These are phyloP conservation scores for Glonium stellatum DNA, from an alignment of 495 filamentous ascomycete genomes.

Conservation along the genomic window DNA sequence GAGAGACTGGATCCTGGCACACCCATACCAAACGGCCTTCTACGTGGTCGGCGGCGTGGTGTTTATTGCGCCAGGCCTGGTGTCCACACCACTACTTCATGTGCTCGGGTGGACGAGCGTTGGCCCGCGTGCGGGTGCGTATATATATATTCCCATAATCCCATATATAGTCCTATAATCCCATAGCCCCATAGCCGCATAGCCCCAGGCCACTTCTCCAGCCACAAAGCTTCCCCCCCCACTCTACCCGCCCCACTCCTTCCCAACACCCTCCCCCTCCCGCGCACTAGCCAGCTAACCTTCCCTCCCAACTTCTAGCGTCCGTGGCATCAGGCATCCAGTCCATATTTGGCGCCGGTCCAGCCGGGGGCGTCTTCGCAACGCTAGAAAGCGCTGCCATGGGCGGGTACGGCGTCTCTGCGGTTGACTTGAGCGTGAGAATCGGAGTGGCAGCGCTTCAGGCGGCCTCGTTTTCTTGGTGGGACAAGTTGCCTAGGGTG, in stretches of 20 bases:
- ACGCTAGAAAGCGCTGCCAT: background rate
- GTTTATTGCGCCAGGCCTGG: conserved; percentile 8
- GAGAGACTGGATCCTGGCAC: conserved; percentile 7
- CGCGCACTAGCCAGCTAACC: background rate
- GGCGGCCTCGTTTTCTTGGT: no score
- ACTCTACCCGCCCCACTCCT: no score
- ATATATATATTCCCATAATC: no score
- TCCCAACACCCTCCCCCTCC: no score
- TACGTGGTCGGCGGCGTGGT: conserved; percentile 16
- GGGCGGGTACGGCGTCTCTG: background rate
- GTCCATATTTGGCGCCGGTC: background rate
- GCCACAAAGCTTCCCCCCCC: no score
- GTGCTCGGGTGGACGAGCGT: conserved; percentile 7
- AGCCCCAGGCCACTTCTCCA: no score
- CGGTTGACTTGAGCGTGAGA: background rate
- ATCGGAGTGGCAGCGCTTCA: background rate
- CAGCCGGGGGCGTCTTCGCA: background rate
- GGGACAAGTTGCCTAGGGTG: no score
- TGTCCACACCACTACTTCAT: conserved; percentile 3
- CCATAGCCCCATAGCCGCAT: no score
- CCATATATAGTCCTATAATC: no score
- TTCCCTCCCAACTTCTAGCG: background rate
- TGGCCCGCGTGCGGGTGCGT: conserved; percentile 14
- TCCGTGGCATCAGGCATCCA: background rate
- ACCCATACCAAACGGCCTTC: conserved; percentile 13